Base-by-base conservation (phyloP, 2,329 filamentous ascomycete species). In the Catunica adiposa region DNA sequence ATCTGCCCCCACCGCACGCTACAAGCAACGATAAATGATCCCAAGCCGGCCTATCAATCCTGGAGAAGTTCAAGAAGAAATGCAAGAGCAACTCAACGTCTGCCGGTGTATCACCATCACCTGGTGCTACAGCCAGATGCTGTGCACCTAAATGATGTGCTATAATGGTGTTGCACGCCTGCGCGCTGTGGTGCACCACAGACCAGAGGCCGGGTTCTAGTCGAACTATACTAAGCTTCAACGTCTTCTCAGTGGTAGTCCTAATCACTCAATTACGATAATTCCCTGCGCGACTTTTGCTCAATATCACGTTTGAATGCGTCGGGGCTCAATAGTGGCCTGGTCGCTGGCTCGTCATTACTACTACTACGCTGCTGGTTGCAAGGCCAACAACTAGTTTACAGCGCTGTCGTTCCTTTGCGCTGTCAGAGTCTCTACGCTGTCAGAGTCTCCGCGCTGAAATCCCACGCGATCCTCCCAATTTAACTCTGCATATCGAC, bases 401-500 rank as follows among this genome's bases (percentile, higher is more conserved):
- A 34, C 11, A 34, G 29, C 29, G 29, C 29, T 5, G 11, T 5
- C 5, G 29, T n/a, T n/a, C 40, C 8, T 7, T 7, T n/a, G 4
- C 40, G n/a, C 3, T n/a, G n/a, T 44, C 17, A 44, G 15, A n/a
- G 15, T 22, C n/a, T n/a, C 3, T 38, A n/a, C 3, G 37, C 37
- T 38, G 37, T n/a, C 37, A 38, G 37, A 14, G 40, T 44, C 11
- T 15, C 20, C 20, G 40, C 40, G 40, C 40, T 44, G 15, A 11
- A 44, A 44, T 44, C 40, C 40, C 11, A 44, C 40, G 40, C 40
- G 40, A 44, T 44, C 40, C 40, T 44, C 40, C 40, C 11, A 44
- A 44, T 44, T 44, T 44, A 44, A 44, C n/a, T 44, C 40, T 44
- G 40, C 40, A 44, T 44, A 44, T 44, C 40, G 11, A 44, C 40